phyloP scores from a whole-genome alignment of 2,329 filamentous ascomycete genomes.

The Geosmithia morbida region DNA sequence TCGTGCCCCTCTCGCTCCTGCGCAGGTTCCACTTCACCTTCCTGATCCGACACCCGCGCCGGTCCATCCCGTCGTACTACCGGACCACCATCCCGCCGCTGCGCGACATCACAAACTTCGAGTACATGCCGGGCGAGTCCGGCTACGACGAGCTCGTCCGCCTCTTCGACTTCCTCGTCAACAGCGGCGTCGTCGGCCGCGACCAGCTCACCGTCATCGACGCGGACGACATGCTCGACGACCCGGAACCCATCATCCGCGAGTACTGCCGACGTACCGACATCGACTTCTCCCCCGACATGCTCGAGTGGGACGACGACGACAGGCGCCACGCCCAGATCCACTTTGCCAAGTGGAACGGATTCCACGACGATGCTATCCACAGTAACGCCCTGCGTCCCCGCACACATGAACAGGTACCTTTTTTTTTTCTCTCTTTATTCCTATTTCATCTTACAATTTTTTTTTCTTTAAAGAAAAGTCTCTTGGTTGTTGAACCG shows the following conservation, averaged over 20 bases:
- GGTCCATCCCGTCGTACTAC: constrained; percentile 85
- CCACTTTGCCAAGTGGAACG: constrained; percentile 91
- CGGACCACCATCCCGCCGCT: constrained; percentile 86
- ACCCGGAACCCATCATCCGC: constrained; percentile 60
- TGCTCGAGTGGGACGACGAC: constrained; percentile 75
- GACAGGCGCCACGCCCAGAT: constrained; percentile 58
- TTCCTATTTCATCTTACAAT: no score
- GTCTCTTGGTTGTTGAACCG: no score
- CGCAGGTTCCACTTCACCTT: constrained; percentile 87
- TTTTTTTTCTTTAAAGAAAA: no score
- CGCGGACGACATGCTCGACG: constrained; percentile 84
- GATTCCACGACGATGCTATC: constrained; percentile 93
- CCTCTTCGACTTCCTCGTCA: constrained; percentile 72
- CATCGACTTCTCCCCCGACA: constrained; percentile 57
- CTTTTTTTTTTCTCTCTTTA: background rate
- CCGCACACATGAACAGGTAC: constrained; percentile 46
- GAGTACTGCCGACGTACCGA: constrained; percentile 73
- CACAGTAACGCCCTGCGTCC: constrained; percentile 64
- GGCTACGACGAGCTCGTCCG: constrained; percentile 80
- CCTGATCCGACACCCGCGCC: constrained; percentile 88
- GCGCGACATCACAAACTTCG: constrained; percentile 68
- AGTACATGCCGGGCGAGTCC: constrained; percentile 78
- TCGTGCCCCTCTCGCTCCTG: constrained; percentile 61
- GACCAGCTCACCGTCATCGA: constrained; percentile 73
- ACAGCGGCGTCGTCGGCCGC: constrained; percentile 56